Evolutionary conservation across 1,284 basidiomycete genomes (phyloP).

Genomic region (Ceratobasidium papillatum): DNA sequence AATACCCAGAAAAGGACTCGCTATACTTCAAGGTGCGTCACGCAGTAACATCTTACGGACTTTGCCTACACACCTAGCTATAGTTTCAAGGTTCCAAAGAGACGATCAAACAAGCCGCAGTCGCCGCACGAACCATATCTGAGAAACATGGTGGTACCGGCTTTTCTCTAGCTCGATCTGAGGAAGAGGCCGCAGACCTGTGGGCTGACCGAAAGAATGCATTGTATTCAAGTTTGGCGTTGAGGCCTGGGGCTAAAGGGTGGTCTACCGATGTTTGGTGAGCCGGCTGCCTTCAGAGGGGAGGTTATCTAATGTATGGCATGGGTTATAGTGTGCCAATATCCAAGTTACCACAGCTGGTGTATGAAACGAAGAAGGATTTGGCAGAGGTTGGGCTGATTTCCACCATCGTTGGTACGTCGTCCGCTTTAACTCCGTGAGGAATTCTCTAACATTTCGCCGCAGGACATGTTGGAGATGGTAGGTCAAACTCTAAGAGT

Average conservation of each 20-base stretch:
- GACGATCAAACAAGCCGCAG: conserved; percentile 70
- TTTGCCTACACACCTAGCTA: neutral
- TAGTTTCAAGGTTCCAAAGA: conserved; percentile 73
- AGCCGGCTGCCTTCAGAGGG: conserved; percentile 48
- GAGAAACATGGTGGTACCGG: conserved; percentile 72
- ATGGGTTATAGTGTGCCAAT: conserved; percentile 71
- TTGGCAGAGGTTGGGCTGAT: conserved; percentile 66
- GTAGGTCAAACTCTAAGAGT: conserved; percentile 54
- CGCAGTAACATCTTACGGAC: neutral
- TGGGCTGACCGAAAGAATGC: conserved; percentile 91
- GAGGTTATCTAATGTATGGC: conserved; percentile 17
- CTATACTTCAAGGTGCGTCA: conserved; percentile 76
- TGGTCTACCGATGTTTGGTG: conserved; percentile 91
- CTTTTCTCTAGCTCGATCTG: conserved; percentile 72
- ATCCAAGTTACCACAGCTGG: conserved; percentile 77
- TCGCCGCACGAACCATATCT: conserved; percentile 65
- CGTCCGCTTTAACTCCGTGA: neutral
- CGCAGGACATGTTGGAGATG: conserved; percentile 84
- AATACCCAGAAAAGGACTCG: conserved; percentile 74
- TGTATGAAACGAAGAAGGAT: conserved; percentile 80
- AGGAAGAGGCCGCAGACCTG: conserved; percentile 75
- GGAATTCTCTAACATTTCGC: neutral
- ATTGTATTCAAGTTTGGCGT: conserved; percentile 72
- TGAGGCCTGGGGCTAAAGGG: conserved; percentile 68
- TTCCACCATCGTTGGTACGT: conserved; percentile 63